Evolutionary conservation across 345 rosid species (phyloP), one percentile per base, ranked within the genome.

Genomic region (Heritiera littoralis): DNA sequence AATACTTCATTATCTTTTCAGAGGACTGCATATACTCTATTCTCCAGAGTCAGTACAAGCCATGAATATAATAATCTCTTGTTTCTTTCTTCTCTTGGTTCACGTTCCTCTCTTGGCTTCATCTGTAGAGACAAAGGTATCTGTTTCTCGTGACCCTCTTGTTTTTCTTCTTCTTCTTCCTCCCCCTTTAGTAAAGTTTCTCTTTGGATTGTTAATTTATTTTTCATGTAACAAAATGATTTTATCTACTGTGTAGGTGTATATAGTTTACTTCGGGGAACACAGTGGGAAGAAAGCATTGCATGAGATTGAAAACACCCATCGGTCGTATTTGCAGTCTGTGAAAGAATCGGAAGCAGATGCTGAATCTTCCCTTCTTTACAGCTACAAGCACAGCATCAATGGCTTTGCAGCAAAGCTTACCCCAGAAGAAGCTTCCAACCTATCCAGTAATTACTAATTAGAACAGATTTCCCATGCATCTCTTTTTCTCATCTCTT

Each of bases 361-460:
- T 1, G 98, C 93, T 1, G 82, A 71, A 85, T 81, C 86, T 70
- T 92, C 98, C 20, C 89, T 92, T 60, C 80, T 95, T 66, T 95
- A 95, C 86, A 95, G 98, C 88, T 95, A 95, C 84, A 91, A 92
- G 81, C 89, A 92, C 81, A 87, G 89, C 90, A 88, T 95, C 89
- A 93, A 95, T 84, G 98, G 97, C 79, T 89, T 90, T 7, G 88
- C 98, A 0, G 98, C 98, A 30, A 76, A 81, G 71, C 86, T 95
- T 79, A 89, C 93, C 11, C 82, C 88, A 0, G 83, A 90, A 1
- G 87, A 95, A 84, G 98, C 97, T 66, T 80, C 92, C 85, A 90
- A 80, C 52, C 91, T 94, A 35, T 88, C 92, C 3, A 83, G 92
- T 88, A 85, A 46, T 6, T 6, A 52, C 56, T 13, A 35, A 3